phyloP scores from a whole-genome alignment of 192 early-diverging fungal species.

The Coemansia aciculifera region DNA sequence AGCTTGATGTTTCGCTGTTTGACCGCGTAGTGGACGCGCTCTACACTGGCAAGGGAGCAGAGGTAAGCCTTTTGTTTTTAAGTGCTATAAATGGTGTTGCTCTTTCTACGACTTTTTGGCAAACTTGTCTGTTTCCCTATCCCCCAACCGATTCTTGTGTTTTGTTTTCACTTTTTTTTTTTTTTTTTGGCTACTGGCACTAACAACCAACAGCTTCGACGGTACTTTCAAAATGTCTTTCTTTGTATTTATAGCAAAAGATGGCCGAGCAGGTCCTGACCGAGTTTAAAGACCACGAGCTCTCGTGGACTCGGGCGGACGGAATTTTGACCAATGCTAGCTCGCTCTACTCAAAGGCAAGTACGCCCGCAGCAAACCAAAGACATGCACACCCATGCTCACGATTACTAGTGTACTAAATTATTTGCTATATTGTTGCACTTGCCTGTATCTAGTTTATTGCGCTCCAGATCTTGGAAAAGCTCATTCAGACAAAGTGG shows the following conservation, averaged over 20 bases:
- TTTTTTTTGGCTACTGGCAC: not conserved
- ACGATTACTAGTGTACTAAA: not conserved
- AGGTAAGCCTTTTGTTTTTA: slow-evolving; percentile 58
- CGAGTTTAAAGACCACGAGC: slow-evolving; percentile 93
- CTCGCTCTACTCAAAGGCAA: slow-evolving; percentile 83
- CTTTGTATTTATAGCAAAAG: slow-evolving; percentile 66
- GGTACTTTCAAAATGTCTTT: not conserved
- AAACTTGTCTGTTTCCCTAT: not conserved
- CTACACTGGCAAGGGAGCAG: slow-evolving; percentile 70
- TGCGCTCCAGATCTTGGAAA: slow-evolving; percentile 91
- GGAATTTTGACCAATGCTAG: slow-evolving; percentile 83
- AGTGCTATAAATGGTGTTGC: not conserved
- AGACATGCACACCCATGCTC: not conserved
- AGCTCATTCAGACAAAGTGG: slow-evolving; percentile 96
- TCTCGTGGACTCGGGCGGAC: slow-evolving; percentile 95
- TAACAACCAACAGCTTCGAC: slow-evolving; percentile 8
- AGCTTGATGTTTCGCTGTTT: slow-evolving; percentile 82
- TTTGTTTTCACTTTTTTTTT: not conserved
- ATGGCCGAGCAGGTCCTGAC: slow-evolving; percentile 83
- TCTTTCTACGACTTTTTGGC: not conserved
- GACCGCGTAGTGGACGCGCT: slow-evolving; percentile 89
- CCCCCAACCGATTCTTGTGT: not conserved
- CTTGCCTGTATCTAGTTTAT: slow-evolving; percentile 66
- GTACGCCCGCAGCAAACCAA: not conserved
- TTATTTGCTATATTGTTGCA: not conserved